Base-by-base conservation (phyloP, 208 protist genomes). In the Acanthamoeba royreba region DNA sequence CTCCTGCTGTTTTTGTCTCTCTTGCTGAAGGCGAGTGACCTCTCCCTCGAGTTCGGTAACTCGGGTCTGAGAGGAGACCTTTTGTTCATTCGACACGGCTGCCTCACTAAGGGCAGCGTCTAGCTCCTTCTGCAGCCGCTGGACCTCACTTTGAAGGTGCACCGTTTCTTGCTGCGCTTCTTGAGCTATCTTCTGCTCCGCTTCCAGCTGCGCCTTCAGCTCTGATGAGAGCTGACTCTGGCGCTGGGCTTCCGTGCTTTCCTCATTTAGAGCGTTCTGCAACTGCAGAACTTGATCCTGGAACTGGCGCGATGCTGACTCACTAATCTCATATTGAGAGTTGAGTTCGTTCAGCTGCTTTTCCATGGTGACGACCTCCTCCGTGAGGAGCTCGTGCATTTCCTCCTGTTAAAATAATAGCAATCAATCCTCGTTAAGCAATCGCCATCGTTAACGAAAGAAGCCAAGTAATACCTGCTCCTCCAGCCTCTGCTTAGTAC, bases 341-440 rank as follows among this genome's bases (percentile, higher is more conserved):
- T 40, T 58, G 3, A 93, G 25, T 46, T 93, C 88, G 28, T 52
- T 33, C 15, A 93, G 33, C 28, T 83, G 43, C 55, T 61, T 38
- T 40, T 40, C 63, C 88, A 93, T 93, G 2, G 2, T 58, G 25
- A 93, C 28, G 40, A 35, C 52, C 28, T 93, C 88, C 43, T 93
- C 88, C 33, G 88, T 93, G 13, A 93, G 28, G 22, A 93, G 69
- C 31, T 93, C 88, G 31, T 93, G 43, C 88, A 83, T 47, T 22
- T 93, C 88, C 33, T 3, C 33, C 53, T 90, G 46, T 43, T 43
- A 8, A n/a, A 33, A n/a, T n/a, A n/a, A n/a, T n/a, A n/a, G n/a
- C n/a, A n/a, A n/a, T n/a, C n/a, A n/a, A n/a, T n/a, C n/a, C n/a
- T 58, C 9, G 1, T 9, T 11, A 69, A 69, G n/a, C 2, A 11